These are phyloP conservation scores for Rhizopogon salebrosus DNA, from an alignment of 768 basidiomycete species.

Conservation along the genomic window DNA sequence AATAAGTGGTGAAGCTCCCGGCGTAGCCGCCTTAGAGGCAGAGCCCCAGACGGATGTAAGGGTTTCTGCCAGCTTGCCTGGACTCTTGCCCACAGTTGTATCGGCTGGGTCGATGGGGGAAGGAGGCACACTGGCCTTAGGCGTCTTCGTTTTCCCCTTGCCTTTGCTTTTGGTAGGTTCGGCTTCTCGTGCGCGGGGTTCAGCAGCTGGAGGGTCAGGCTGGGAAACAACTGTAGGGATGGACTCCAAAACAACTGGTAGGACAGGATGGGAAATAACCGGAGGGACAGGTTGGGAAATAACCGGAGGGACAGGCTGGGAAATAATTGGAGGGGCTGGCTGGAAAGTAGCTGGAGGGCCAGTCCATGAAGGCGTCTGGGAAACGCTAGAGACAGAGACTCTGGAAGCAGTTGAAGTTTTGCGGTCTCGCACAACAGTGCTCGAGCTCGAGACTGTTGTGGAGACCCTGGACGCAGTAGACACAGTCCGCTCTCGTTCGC, in stretches of 20 bases:
- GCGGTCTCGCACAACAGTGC: conserved; percentile 20
- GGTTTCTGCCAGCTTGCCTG: conserved; percentile 35
- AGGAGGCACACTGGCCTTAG: conserved; percentile 18
- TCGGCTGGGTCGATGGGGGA: conserved; percentile 31
- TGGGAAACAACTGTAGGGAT: background rate
- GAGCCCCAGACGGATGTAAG: conserved; percentile 48
- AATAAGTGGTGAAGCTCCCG: conserved; percentile 24
- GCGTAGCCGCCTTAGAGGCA: conserved; percentile 21
- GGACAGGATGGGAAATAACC: conserved; percentile 13
- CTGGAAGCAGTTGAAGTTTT: conserved; percentile 19
- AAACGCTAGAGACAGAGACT: conserved; percentile 40
- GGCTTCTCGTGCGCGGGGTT: conserved; percentile 9
- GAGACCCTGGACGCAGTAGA: conserved; percentile 23
- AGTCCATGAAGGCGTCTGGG: conserved; percentile 14
- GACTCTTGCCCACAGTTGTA: conserved; percentile 32
- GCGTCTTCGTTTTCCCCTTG: conserved; percentile 6
- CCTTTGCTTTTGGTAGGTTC: conserved; percentile 20
- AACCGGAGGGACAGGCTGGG: conserved; percentile 11
- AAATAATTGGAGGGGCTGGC: background rate
- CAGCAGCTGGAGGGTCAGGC: background rate
- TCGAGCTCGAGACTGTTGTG: conserved; percentile 13
- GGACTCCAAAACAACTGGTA: background rate
- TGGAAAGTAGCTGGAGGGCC: background rate
- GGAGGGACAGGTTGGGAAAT: background rate
- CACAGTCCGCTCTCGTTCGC: conserved; percentile 18